A percentile compares a stretch with the other conserved stretches of the same genome.
These are phyloP conservation scores for Chimonanthus praecox DNA, from an alignment of 164 flowering plant species.

Conservation along the genomic window DNA sequence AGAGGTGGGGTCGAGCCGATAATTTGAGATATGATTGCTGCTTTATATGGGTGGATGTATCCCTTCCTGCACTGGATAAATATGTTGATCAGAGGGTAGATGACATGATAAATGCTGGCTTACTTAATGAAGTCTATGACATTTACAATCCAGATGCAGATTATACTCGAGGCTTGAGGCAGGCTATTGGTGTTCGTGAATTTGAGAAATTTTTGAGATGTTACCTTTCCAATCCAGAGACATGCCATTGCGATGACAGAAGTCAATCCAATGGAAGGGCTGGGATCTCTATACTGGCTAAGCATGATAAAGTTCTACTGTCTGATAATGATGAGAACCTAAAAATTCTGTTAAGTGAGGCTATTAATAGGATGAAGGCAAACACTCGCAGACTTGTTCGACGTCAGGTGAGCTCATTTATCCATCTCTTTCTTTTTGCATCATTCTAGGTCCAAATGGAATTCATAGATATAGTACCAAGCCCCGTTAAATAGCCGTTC, in stretches of 20 bases:
- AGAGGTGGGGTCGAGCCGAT: constrained; percentile 86
- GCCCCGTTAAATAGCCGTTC: no score
- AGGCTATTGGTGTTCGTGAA: constrained; percentile 94
- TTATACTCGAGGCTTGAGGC: constrained; percentile 76
- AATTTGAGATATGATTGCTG: constrained; percentile 75
- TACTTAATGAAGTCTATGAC: constrained; percentile 73
- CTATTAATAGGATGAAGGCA: constrained; percentile 60
- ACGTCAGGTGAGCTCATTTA: constrained; percentile 56
- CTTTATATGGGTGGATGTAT: constrained; percentile 85
- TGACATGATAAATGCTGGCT: constrained; percentile 72
- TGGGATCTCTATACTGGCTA: not conserved
- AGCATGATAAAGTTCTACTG: constrained; percentile 19
- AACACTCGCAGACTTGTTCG: constrained; percentile 90
- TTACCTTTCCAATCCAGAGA: constrained; percentile 14
- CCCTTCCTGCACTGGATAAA: constrained; percentile 61
- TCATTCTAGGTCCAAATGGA: no score
- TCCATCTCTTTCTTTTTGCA: not conserved
- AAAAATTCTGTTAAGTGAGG: constrained; percentile 44
- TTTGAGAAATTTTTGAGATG: constrained; percentile 59
- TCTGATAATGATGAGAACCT: constrained; percentile 18
- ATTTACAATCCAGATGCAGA: constrained; percentile 53
- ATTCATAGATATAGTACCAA: no score
- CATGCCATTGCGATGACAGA: constrained; percentile 8
- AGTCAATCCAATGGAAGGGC: constrained; percentile 7
- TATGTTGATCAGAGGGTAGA: constrained; percentile 79